Evolutionary conservation across 108 stramenopile species (phyloP), one percentile per base, ranked within the genome.

Genomic region (Seminavis robusta): DNA sequence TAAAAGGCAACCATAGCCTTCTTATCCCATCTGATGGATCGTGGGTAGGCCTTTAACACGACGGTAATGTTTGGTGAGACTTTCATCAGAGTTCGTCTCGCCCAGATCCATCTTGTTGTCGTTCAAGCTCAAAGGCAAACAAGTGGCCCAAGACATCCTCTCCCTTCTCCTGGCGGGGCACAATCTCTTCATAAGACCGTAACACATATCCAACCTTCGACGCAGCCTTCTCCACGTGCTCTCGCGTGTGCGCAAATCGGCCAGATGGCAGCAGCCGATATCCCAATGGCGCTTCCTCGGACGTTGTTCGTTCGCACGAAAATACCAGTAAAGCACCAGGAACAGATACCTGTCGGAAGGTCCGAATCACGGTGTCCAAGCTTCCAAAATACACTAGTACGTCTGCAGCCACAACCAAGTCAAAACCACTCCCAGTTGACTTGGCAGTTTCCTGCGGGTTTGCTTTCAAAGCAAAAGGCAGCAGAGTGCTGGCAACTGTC

Each of bases 361-460:
- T 78, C 3, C 11, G 26, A 16, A 84, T 32, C 23, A 88, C 23
- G 17, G 52, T 64, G 45, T 70, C 45, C n/a, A 88, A 25, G 25
- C 65, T 62, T 28, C 86, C 86, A 55, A 88, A 76, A 37, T 87
- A 88, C 4, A 81, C 80, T 0, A 88, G 57, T 8, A 88, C 86
- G 65, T 88, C 86, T 13, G 86, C 83, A 8, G 83, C 86, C 0
- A 79, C 80, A 32, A 88, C 77, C 24, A 88, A 58, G 56, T 88
- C 86, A 47, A 83, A 83, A 13, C 71, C 74, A n/a, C n/a, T n/a
- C n/a, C n/a, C n/a, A n/a, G n/a, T n/a, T n/a, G n/a, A n/a, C n/a
- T n/a, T n/a, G n/a, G n/a, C n/a, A n/a, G n/a, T n/a, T n/a, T n/a
- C n/a, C n/a, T n/a, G n/a, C n/a, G n/a, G n/a, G n/a, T n/a, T n/a